Evolutionary conservation across 768 basidiomycete genomes (phyloP), one percentile per base, ranked within the genome.

Genomic region (Calocybe cyanea): DNA sequence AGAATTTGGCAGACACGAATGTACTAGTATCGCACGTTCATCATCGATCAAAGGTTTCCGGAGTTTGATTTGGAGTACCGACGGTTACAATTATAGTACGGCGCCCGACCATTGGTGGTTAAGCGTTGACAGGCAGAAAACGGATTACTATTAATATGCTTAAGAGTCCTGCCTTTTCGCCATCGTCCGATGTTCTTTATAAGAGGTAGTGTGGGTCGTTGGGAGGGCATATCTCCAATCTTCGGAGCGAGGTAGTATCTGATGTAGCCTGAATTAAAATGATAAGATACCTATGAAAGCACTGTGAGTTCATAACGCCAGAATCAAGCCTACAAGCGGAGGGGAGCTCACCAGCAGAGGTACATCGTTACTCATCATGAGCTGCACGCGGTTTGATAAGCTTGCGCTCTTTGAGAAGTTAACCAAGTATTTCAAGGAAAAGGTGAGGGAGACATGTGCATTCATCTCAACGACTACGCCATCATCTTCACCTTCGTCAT

Each of bases 191-290:
- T n/a, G n/a, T n/a, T n/a, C n/a, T n/a, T n/a, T n/a, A n/a, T n/a
- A n/a, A n/a, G n/a, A n/a, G n/a, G n/a, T n/a, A n/a, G n/a, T n/a
- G n/a, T n/a, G n/a, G n/a, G n/a, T n/a, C n/a, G n/a, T n/a, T n/a
- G n/a, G n/a, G n/a, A n/a, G n/a, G n/a, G n/a, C n/a, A n/a, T n/a
- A 55, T 92, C 89, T 24, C 87, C 86, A 50, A 93, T 93, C 73
- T 97, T 97, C 18, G 94, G 94, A 35, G 94, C 94, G 44, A 98
- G 78, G 74, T 93, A 98, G 75, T 95, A 98, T 50, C 86, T 80
- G 63, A 98, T 90, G 55, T 78, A 74, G 1, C 94, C 94, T 59
- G 89, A 85, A 36, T 81, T 82, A 57, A 96, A 98, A 51, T 85
- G 81, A 67, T 93, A 98, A 31, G 85, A 82, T 34, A 93, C 89